Base-by-base conservation (phyloP, 2,329 filamentous ascomycete genomes). In the Apiospora rasikravindrae region DNA sequence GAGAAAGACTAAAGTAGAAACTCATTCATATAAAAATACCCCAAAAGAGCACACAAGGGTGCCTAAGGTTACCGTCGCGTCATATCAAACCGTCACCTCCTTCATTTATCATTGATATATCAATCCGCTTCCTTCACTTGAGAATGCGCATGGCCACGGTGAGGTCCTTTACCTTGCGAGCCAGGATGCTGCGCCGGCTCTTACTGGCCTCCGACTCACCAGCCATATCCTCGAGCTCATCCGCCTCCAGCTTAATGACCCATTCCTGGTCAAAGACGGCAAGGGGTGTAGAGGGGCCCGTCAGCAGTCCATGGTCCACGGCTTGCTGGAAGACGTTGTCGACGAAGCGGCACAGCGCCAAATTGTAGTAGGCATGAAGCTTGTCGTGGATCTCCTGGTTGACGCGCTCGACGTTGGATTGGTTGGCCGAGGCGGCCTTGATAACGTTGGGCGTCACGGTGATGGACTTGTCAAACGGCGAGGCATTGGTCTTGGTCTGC, bases 241-340 rank as follows among this genome's bases (percentile, higher is more conserved):
- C 75, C 0, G 73, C 10, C 1, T 73, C 69, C 49, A 82, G 70
- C 0, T 73, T 37, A 22, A 79, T 73, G 7, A 81, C 80, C 79
- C 80, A 82, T 1, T 80, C 72, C 45, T 80, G 77, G 16, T 73
- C 77, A 44, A 82, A 80, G 16, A 81, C 73, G 0, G 44, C 53
- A 19, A 82, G 75, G 1, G 81, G 80, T 2, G 77, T 80, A 0
- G 71, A 47, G 0, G 75, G 71, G 0, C 80, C 80, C 26, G 70
- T 69, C 0, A 83, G 69, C 0, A 82, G 76, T 5, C 69, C 57
- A 64, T 79, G 73, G 51, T 77, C 76, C 7, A 83, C 78, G 0
- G 76, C 80, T 40, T 80, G 80, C 1, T 75, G 77, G 70, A 79
- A 81, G 29, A 84, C 70, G 66, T 81, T 81, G 73, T 83, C 82